phyloP scores from a whole-genome alignment of 495 filamentous ascomycete genomes.

The Hyaloscypha finlandica region DNA sequence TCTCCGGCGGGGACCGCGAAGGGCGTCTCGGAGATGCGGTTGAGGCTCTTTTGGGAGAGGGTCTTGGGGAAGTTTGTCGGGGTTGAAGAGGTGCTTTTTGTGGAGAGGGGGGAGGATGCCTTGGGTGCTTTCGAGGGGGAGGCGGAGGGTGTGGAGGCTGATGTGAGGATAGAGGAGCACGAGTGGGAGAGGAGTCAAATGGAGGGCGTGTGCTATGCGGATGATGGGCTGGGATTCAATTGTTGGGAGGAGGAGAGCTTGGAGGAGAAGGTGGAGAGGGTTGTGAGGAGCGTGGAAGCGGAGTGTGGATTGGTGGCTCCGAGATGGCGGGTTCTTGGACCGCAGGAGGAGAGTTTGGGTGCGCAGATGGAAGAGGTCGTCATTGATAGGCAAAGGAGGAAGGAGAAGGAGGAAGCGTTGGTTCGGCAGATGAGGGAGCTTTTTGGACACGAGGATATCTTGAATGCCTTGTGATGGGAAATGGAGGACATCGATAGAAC shows the following conservation, averaged over 20 bases:
- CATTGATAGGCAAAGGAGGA: neutral
- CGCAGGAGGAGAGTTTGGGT: neutral
- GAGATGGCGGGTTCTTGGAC: slow-evolving; percentile 10
- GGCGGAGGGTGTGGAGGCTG: slow-evolving; percentile 30
- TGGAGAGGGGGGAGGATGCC: slow-evolving; percentile 4
- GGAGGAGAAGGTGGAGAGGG: slow-evolving; percentile 9
- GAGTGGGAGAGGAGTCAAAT: slow-evolving; percentile 5
- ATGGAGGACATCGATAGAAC: neutral
- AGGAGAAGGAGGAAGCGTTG: neutral
- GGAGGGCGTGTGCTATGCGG: slow-evolving; percentile 39
- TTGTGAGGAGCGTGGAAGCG: slow-evolving; percentile 4
- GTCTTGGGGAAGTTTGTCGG: slow-evolving; percentile 14
- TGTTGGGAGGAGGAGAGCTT: slow-evolving; percentile 5
- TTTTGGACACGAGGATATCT: neutral
- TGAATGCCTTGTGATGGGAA: neutral
- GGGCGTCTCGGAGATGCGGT: neutral
- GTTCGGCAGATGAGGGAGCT: neutral
- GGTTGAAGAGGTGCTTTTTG: slow-evolving; percentile 18
- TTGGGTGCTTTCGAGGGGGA: slow-evolving; percentile 19
- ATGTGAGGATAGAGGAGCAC: neutral
- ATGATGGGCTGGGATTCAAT: neutral
- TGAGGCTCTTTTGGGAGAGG: slow-evolving; percentile 26
- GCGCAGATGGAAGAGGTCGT: neutral
- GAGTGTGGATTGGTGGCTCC: slow-evolving; percentile 23
- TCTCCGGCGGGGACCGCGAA: neutral